phyloP scores from a whole-genome alignment of 345 rosid species.

The Bruguiera parviflora region DNA sequence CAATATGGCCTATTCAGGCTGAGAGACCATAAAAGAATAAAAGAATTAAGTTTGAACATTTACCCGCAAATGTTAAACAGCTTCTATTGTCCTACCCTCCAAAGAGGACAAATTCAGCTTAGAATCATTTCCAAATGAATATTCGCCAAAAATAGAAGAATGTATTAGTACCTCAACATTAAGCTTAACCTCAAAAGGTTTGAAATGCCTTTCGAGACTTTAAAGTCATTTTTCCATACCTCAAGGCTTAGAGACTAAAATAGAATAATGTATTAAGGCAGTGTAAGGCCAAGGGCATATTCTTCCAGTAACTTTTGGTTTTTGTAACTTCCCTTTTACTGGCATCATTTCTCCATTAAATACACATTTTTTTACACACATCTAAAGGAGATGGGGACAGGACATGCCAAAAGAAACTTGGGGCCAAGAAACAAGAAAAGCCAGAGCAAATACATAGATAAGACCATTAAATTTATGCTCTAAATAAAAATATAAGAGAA shows the following conservation, averaged over 20 bases:
- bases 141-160: not conserved
- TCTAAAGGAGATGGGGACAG: too few species aligned
- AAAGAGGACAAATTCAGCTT: not conserved
- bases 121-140: too few species aligned
- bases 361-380: too few species aligned
- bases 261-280: not conserved
- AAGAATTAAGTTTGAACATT: not conserved
- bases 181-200: not conserved
- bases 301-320: not conserved
- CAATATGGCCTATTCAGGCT: slow-evolving; percentile 66
- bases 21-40: slow-evolving; percentile 3
- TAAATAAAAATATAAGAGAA: not conserved
- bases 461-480: not conserved
- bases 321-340: too few species aligned
- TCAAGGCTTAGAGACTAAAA: not conserved
- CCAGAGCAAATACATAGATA: not conserved
- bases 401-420: too few species aligned
- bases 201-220: not conserved
- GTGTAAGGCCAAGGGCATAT: not conserved
- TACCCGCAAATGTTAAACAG: not conserved
- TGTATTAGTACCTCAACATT: not conserved
- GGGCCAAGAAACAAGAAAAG: too few species aligned
- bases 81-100: not conserved
- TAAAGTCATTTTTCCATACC: not conserved
- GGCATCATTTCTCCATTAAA: too few species aligned